Evolutionary conservation across 192 early-diverging fungal genomes (phyloP).

Genomic region (Backusella parvicylindrica): DNA sequence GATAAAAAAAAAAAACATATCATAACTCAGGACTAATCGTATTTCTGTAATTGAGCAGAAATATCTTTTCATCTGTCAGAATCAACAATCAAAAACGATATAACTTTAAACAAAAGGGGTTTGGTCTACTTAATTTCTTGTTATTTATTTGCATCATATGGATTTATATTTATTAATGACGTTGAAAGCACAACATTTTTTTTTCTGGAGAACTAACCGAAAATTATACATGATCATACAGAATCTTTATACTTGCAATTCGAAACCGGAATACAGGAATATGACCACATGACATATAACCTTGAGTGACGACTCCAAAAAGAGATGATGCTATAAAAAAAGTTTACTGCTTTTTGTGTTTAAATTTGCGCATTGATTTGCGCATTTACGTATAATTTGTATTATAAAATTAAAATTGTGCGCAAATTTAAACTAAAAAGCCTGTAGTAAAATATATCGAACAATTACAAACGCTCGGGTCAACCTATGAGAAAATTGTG

Average conservation of each 20-base stretch:
- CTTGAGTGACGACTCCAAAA: neutral
- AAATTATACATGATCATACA: neutral
- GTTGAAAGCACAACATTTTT: neutral
- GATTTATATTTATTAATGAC: neutral
- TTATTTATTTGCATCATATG: neutral
- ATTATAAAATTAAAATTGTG: no score
- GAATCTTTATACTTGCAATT: neutral
- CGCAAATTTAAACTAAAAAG: no score
- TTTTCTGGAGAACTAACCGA: neutral
- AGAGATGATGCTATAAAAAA: neutral
- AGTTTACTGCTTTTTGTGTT: no score
- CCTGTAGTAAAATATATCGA: neutral
- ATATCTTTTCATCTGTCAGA: neutral
- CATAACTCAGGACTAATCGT: neutral
- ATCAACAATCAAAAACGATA: neutral
- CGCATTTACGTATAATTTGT: no score
- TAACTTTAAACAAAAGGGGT: neutral
- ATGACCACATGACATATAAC: neutral
- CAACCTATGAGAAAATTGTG: conserved; percentile 18
- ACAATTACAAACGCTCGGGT: neutral
- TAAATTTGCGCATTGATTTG: no score
- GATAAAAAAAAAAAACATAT: neutral
- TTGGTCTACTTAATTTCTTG: neutral
- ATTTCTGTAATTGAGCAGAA: neutral
- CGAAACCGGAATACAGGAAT: neutral